Evolutionary conservation across 768 basidiomycete genomes (phyloP).

Genomic region (Lactifluus pinguis): DNA sequence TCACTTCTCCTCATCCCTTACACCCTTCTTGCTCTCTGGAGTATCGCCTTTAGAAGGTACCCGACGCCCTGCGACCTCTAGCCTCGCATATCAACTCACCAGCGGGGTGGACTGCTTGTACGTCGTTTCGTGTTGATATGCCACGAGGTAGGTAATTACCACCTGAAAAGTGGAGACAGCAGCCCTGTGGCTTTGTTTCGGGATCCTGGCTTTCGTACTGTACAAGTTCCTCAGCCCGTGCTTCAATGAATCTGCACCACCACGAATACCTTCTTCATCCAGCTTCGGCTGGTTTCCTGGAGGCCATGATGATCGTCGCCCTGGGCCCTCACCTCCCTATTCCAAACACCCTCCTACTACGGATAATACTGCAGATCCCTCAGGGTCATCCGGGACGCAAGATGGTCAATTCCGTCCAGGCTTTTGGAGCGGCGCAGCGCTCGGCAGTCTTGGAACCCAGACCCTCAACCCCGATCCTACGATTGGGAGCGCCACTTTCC

Average conservation of each 20-base stretch:
- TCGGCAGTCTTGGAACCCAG: slow-evolving; percentile 55
- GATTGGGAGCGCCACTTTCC: slow-evolving; percentile 42
- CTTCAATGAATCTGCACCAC: slow-evolving; percentile 25
- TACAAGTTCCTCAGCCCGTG: slow-evolving; percentile 56
- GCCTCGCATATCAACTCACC: not conserved
- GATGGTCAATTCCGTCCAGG: slow-evolving; percentile 51
- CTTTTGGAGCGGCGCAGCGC: slow-evolving; percentile 77
- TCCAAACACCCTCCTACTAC: slow-evolving; percentile 22
- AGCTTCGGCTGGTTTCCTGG: slow-evolving; percentile 46
- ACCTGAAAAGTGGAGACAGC: slow-evolving; percentile 7
- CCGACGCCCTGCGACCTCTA: slow-evolving; percentile 26
- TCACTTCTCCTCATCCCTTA: not conserved
- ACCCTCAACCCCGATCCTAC: slow-evolving; percentile 31
- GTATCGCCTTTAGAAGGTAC: slow-evolving; percentile 71
- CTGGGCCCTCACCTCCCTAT: slow-evolving; percentile 45
- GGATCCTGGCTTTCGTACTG: slow-evolving; percentile 40
- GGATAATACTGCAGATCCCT: slow-evolving; percentile 32
- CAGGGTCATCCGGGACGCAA: not conserved
- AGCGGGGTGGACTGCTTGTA: not conserved
- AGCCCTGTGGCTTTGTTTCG: slow-evolving; percentile 19
- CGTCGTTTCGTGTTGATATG: not conserved
- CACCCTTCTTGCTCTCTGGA: slow-evolving; percentile 66
- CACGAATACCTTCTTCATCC: slow-evolving; percentile 25
- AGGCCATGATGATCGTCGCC: slow-evolving; percentile 27
- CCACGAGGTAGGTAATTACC: not conserved